A percentile compares a stretch with the other conserved stretches of the same genome.
Conservation (phyloP, 2,329 filamentous ascomycete species). For the Penicillium vulpinum region DNA sequence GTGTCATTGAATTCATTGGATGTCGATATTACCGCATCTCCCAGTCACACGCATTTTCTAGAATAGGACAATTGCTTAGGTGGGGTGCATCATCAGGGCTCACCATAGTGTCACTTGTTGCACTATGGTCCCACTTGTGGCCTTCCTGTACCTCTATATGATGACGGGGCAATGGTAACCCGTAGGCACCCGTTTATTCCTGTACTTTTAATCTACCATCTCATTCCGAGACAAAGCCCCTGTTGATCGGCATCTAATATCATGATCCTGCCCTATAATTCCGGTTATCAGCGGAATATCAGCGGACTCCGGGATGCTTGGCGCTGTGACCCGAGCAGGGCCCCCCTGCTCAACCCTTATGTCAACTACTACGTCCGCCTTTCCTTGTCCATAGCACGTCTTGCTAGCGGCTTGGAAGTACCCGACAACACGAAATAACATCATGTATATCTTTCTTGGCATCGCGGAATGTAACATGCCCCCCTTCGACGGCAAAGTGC, state of each 20-base stretch:
- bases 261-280: neutral
- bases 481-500: slow-evolving; percentile 11
- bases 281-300: slow-evolving; percentile 14
- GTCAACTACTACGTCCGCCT: neutral
- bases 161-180: neutral
- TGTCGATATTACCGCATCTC: neutral
- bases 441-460: slow-evolving; percentile 21
- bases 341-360: neutral
- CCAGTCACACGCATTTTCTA: neutral
- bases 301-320: slow-evolving; percentile 15
- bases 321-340: slow-evolving; percentile 25
- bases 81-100: neutral
- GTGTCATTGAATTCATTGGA: slow-evolving; percentile 11
- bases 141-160: neutral
- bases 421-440: slow-evolving; percentile 1
- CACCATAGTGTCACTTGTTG: neutral
- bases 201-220: neutral
- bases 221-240: neutral
- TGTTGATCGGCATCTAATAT: neutral
- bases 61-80: neutral
- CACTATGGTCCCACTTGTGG: neutral
- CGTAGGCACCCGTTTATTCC: neutral
- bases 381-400: slow-evolving; percentile 7
- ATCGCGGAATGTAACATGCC: slow-evolving; percentile 17
- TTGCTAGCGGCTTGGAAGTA: slow-evolving; percentile 1